A percentile compares a stretch with the other conserved stretches of the same genome.
These are phyloP conservation scores for Geranomyces michiganensis DNA, from an alignment of 192 early-diverging fungal species.

Conservation along the genomic window DNA sequence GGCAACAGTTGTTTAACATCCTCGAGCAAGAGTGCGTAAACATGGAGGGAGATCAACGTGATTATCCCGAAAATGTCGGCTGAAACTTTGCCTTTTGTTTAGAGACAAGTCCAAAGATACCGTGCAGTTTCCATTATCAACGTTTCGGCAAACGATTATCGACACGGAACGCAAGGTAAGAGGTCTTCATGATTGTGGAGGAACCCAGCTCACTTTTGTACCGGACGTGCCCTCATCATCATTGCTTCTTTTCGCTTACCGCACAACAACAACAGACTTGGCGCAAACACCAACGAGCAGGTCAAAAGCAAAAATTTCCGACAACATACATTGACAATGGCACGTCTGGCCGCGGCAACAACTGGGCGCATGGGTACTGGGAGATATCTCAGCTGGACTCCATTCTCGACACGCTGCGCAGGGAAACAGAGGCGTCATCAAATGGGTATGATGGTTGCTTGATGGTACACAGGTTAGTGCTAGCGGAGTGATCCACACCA, in stretches of 20 bases:
- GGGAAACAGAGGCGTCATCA: slow-evolving; percentile 7
- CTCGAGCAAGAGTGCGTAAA: slow-evolving; percentile 34
- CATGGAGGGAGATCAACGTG: neutral
- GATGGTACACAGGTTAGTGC: slow-evolving; percentile 39
- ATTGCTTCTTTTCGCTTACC: neutral
- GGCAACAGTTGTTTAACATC: slow-evolving; percentile 35
- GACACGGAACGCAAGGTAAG: slow-evolving; percentile 51
- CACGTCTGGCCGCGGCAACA: slow-evolving; percentile 49
- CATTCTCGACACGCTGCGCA: slow-evolving; percentile 31
- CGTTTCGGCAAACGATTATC: slow-evolving; percentile 35
- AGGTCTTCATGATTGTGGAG: neutral
- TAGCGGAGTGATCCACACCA: no score
- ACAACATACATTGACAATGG: slow-evolving; percentile 33
- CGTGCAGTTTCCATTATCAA: slow-evolving; percentile 8
- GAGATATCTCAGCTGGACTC: slow-evolving; percentile 34
- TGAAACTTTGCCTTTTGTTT: neutral
- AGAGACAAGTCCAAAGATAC: slow-evolving; percentile 3
- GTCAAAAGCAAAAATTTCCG: neutral
- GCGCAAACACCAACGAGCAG: slow-evolving; percentile 13
- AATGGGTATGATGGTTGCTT: slow-evolving; percentile 20
- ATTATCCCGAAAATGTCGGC: neutral
- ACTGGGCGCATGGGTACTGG: slow-evolving; percentile 52
- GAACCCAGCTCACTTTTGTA: neutral
- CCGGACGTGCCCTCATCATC: neutral
- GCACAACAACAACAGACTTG: slow-evolving; percentile 14